Base-by-base conservation (phyloP, 2,329 filamentous ascomycete genomes). In the Raffaelea deltoideospora region DNA sequence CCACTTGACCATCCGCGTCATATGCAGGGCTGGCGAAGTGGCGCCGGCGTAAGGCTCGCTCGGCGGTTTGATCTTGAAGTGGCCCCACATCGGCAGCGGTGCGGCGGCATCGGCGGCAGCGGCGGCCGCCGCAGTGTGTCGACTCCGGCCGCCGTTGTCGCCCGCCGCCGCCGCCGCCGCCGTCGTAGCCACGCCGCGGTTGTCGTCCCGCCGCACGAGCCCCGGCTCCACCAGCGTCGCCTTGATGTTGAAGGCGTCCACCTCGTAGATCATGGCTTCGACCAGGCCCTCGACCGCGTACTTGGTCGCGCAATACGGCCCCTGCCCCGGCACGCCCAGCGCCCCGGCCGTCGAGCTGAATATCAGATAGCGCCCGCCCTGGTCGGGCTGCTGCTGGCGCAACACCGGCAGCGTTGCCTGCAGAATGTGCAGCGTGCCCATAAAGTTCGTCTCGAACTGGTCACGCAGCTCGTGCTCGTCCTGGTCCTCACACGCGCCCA, bases 381-480 rank as follows among this genome's bases (percentile, higher is more conserved):
- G 17, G 19, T 38, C 35, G n/a, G n/a, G n/a, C n/a, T n/a, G n/a
- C 45, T 84, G 78, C 44, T 76, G 67, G 35, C 88, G 76, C 48
- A 96, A 92, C 59, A 93, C 85, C 1, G 87, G 86, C 27, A 96
- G 62, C 2, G 81, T 87, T 17, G 83, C 64, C 54, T 95, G 86
- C 41, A 96, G 79, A 48, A 98, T 94, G 58, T 96, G 82, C 41
- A 96, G 59, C 0, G 86, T 92, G 37, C 90, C 90, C 67, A 93
- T 88, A 57, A 95, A 94, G 57, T 98, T 98, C 18, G 87, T 95
- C 64, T 92, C 85, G 59, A 96, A 95, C 57, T 96, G 90, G 50
- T 93, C 88, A 40, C 86, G 81, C 47, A 96, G 72, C 53, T 96
- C 90, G 55, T 86, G 79, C 53, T 94, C 85, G 55, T 95, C 86